Conservation (phyloP, 768 basidiomycete species). For the Mycena galopus region DNA sequence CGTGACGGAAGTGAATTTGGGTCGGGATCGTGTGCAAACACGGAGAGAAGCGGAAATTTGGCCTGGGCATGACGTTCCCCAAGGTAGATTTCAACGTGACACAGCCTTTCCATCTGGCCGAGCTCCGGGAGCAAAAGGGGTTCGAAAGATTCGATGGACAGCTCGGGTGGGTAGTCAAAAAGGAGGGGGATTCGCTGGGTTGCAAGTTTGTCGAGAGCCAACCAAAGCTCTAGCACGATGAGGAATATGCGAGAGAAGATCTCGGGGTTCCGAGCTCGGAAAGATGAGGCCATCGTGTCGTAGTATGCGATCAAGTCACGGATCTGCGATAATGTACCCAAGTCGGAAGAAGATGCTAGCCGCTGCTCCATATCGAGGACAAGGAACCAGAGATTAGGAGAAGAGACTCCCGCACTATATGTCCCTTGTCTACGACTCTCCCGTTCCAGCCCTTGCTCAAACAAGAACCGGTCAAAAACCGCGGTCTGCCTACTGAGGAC, state of each 20-base stretch:
- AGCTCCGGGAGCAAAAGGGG: constrained; percentile 54
- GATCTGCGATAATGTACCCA: neutral
- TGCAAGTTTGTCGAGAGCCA: constrained; percentile 56
- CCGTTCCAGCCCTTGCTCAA: neutral
- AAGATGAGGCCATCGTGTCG: constrained; percentile 38
- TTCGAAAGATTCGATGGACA: constrained; percentile 53
- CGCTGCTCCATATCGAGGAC: neutral
- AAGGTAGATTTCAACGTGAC: constrained; percentile 46
- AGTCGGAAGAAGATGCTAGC: neutral
- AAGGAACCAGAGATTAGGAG: constrained; percentile 3
- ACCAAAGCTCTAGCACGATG: constrained; percentile 62
- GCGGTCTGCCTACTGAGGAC: neutral
- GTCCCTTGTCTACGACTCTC: neutral
- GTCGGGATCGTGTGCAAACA: constrained; percentile 46
- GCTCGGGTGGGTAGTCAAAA: constrained; percentile 59
- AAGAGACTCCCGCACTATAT: neutral
- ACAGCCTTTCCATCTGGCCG: constrained; percentile 45
- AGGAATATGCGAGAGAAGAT: constrained; percentile 58
- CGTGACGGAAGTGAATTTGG: constrained; percentile 47
- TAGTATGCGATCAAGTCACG: constrained; percentile 39
- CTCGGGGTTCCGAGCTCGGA: constrained; percentile 53
- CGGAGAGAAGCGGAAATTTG: constrained; percentile 40
- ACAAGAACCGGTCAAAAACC: neutral
- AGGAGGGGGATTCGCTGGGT: constrained; percentile 54
- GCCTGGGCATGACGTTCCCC: constrained; percentile 40